Evolutionary conservation across 1,284 basidiomycete species (phyloP).

Genomic region (Moniliella sp.): DNA sequence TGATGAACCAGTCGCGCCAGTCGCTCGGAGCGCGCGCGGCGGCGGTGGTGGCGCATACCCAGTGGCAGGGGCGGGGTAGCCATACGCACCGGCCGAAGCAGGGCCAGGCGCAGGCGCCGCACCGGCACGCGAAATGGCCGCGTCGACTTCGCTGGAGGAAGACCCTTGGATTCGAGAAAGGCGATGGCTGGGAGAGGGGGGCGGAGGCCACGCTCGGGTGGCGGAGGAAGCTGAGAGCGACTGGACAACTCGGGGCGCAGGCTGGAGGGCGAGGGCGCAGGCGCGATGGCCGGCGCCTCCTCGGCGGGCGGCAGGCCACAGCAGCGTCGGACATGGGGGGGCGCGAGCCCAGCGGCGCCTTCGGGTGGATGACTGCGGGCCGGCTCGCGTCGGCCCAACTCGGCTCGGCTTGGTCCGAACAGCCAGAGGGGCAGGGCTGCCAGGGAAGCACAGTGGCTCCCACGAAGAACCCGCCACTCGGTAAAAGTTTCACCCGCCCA

Average conservation of each 20-base stretch:
- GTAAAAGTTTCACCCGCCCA: too few relatives aligned
- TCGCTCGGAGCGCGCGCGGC: conserved; percentile 20
- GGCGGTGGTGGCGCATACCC: conserved; percentile 4
- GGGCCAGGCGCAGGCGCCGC: conserved; percentile 1
- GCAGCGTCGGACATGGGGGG: too few relatives aligned
- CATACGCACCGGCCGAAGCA: neutral
- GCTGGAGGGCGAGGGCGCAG: neutral
- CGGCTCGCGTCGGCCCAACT: too few relatives aligned
- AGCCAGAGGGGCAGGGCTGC: too few relatives aligned
- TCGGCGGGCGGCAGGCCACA: too few relatives aligned
- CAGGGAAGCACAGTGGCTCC: too few relatives aligned
- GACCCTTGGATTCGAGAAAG: conserved; percentile 80
- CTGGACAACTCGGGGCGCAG: conserved; percentile 22
- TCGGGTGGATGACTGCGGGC: too few relatives aligned
- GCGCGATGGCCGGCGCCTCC: neutral
- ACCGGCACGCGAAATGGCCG: conserved; percentile 45
- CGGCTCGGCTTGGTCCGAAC: too few relatives aligned
- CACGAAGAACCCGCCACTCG: too few relatives aligned
- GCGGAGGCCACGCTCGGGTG: conserved; percentile 45
- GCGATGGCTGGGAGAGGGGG: conserved; percentile 59
- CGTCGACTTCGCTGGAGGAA: conserved; percentile 67
- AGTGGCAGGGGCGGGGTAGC: conserved; percentile 2
- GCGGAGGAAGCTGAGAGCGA: conserved; percentile 23
- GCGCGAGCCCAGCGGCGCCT: too few relatives aligned
- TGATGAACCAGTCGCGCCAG: conserved; percentile 42